Evolutionary conservation across 1,139 yeast species (phyloP), one percentile per base, ranked within the genome.

Genomic region (Waltiozyma sp.): DNA sequence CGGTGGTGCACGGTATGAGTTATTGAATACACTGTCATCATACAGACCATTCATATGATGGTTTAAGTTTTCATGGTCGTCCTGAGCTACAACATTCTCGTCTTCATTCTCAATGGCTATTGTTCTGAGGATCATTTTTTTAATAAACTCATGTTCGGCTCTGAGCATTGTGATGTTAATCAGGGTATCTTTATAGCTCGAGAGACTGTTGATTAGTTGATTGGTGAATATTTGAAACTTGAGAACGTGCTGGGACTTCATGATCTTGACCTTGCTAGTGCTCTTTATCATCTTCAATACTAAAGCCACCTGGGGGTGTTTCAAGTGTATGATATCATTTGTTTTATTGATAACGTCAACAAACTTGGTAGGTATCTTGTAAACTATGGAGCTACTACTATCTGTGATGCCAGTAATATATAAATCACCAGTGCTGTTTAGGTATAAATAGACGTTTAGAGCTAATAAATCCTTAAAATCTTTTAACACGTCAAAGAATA

Each of bases 381-480:
- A 31, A 4, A 31, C 34, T 3, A 31, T 14, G 5, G 34, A n/a
- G 18, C 34, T 31, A 18, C 34, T 15, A 4, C 18, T 31, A 5
- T 31, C 34, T 10, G 34, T n/a, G 3, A 31, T 4, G 4, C 34
- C 34, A 31, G 14, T 14, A 4, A 31, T n/a, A 15, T 31, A 31
- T 7, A 31, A n/a, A 10, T 31, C 34, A 4, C 34, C 18, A 15
- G 16, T 10, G 10, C 5, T 19, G 15, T 18, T 35, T 5, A 19
- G 39, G 47, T 72, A 73, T 9, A 85, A 57, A 43, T 73, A 76
- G 40, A 86, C 64, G 21, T 76, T 78, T 31, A 70, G 70, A 2
- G 93, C 79, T 40, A 70, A 72, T 23, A 83, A 69, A 45, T 80
- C 84, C 44, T 72, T 75, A 49, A 87, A 63, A 54, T 86, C 95